Evolutionary conservation across 768 basidiomycete genomes (phyloP).

Genomic region (Amanita rubescens): DNA sequence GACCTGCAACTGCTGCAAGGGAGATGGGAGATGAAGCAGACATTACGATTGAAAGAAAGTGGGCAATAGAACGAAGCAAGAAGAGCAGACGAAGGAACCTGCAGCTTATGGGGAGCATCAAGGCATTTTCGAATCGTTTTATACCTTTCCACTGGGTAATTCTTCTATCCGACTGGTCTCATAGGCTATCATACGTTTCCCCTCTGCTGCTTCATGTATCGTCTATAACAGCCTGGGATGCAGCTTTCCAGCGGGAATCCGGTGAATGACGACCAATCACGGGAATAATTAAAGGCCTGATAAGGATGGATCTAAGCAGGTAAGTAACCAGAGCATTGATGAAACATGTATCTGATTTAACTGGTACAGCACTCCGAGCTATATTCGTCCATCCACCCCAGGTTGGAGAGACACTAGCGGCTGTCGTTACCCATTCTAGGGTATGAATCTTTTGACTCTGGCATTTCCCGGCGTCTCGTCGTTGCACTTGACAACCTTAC

Average conservation of each 20-base stretch:
- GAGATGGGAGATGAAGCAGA: background rate
- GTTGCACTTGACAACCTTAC: no score
- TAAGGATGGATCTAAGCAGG: background rate
- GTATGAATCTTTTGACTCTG: no score
- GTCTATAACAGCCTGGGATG: background rate
- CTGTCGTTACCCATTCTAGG: no score
- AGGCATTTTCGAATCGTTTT: background rate
- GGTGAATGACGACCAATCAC: background rate
- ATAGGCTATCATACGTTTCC: no score
- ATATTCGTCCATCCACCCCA: no score
- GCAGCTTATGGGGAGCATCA: background rate
- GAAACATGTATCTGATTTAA: no score
- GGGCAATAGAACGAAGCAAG: slow-evolving; percentile 3
- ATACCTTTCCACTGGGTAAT: background rate
- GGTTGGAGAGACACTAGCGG: no score
- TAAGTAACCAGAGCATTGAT: no score
- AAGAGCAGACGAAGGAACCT: background rate
- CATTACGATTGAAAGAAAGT: slow-evolving; percentile 2
- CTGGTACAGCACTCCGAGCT: no score
- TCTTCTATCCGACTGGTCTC: no score
- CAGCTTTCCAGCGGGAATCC: background rate
- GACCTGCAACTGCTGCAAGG: slow-evolving; percentile 10
- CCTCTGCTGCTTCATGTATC: background rate
- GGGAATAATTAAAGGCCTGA: background rate
- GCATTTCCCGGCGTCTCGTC: no score